phyloP scores from a whole-genome alignment of 2,329 filamentous ascomycete genomes.

The Xylariales sp. region DNA sequence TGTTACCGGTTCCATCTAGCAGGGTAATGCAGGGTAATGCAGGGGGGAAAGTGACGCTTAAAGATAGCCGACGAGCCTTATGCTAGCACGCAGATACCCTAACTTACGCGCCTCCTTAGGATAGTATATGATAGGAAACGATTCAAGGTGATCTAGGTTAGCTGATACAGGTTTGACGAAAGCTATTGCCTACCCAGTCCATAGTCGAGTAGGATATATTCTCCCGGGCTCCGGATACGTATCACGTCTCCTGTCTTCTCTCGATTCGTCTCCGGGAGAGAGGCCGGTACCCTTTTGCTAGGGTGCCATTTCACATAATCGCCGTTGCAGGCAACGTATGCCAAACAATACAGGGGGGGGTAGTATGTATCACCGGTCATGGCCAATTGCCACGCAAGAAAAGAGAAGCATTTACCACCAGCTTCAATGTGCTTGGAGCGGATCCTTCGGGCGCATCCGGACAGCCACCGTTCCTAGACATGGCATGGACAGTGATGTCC shows the following conservation, averaged over 20 bases:
- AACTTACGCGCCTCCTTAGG: neutral
- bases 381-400: conserved; percentile 4
- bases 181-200: neutral
- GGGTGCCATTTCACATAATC: neutral
- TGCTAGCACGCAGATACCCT: neutral
- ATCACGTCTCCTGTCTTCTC: neutral
- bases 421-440: conserved; percentile 8
- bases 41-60: neutral
- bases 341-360: neutral
- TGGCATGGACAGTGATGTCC: conserved; percentile 25
- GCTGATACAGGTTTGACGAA: neutral
- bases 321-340: neutral
- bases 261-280: neutral
- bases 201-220: neutral
- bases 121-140: conserved; percentile 1
- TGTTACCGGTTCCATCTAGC: neutral
- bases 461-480: conserved; percentile 13
- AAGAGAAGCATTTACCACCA: conserved; percentile 10
- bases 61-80: neutral
- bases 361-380: neutral
- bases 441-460: conserved; percentile 22
- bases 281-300: neutral
- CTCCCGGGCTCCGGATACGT: neutral
- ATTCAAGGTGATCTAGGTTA: neutral
- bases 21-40: no score